Evolutionary conservation across 31 red algal genomes (phyloP), one percentile per base, ranked within the genome.

Genomic region (Pterothamnion heteromorphum): DNA sequence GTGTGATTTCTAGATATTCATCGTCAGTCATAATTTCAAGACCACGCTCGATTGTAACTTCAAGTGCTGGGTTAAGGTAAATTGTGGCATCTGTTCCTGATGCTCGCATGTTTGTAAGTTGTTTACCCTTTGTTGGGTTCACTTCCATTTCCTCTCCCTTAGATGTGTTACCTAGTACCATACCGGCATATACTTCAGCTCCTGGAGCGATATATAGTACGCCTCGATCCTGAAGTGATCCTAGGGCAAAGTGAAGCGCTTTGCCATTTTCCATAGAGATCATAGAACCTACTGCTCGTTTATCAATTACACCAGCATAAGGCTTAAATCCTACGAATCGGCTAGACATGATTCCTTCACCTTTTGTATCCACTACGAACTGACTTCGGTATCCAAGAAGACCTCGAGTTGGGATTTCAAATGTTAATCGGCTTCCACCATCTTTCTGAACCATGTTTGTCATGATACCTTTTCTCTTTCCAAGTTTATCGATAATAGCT

Each of bases 381-480:
- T 94, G 31, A 22, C 91, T 92, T 18, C 96, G 94, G 84, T 95
- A 97, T 57, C 97, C 97, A 0, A 98, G 94, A 33, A 98, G 80
- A 24, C 97, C 97, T 33, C 97, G 95, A 20, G 97, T 98, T 34
- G 97, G 97, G 64, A 98, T 95, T 0, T 82, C 43, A 80, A 95
- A 98, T 31, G 87, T 93, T 0, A 98, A 95, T 35, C 93, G 94
- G 35, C 74, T 88, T 28, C 72, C 91, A 3, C 96, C 96, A 2
- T 87, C 80, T 21, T 81, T 80, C 9, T 92, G 80, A 27, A 85
- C 93, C 36, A 95, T 91, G 14, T 95, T 93, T 44, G 93, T 39
- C 23, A 97, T 41, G 3, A 89, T 91, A 3, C 91, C 96, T 44
- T 91, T 85, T 30, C 96, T 90, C 26, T 74, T 91, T 21, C 90